Evolutionary conservation across 108 stramenopile species (phyloP), one percentile per base, ranked within the genome.

Genomic region (Craspedostauros australis): DNA sequence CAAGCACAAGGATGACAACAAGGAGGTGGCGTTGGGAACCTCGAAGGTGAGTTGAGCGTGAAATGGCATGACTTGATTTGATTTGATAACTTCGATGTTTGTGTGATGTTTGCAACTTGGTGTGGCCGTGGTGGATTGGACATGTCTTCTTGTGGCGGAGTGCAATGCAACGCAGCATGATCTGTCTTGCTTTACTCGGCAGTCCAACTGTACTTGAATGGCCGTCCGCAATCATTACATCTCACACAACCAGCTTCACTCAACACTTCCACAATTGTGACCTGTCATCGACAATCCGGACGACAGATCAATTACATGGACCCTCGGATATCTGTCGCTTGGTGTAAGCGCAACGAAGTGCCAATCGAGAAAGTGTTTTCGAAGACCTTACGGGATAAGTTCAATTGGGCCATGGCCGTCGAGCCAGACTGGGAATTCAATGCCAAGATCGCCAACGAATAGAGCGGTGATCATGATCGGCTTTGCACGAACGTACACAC

Each of bases 291-390:
- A n/a, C n/a, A n/a, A n/a, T n/a, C n/a, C n/a, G n/a, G n/a, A n/a
- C n/a, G n/a, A n/a, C n/a, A 96, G 86, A 95, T 97, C 72, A 99
- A 99, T 68, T 99, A 99, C 70, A 98, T 98, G 96, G 97, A 98
- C 77, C 99, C 97, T 2, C 91, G 99, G 36, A 95, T 98, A 50
- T 82, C 95, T 16, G 97, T 99, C 2, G 99, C 99, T 5, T 99
- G 95, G 93, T 99, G 99, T 79, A 99, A 99, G 66, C 79, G 93
- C 27, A 91, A 91, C 52, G 94, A 96, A 39, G 90, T 96, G 9
- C 95, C 95, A 1, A 93, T 97, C 36, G 95, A 96, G 61, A 94
- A 93, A 50, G 73, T 98, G 14, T 99, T 99, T 61, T 88, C 97
- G 44, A 92, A 88, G 44, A 96, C 97, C 0, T 68, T 99, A 54